Conservation (phyloP, 345 rosid genomes). For the Populus euphratica region DNA sequence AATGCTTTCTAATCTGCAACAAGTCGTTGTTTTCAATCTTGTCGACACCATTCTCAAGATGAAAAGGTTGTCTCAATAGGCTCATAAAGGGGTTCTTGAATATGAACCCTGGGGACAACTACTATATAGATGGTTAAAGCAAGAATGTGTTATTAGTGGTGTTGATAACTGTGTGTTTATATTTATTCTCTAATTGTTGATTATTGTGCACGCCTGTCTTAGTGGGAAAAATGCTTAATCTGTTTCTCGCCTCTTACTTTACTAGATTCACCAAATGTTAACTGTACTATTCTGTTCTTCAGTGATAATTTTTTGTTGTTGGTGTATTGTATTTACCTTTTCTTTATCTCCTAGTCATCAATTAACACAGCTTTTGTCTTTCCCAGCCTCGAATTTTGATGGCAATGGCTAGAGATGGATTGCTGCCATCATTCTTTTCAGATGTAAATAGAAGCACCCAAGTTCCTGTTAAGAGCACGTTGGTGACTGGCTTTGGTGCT, state of each 20-base stretch:
- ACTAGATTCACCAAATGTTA: neutral
- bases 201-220: neutral
- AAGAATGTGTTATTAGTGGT: neutral
- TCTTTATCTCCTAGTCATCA: neutral
- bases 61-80: neutral
- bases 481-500: constrained; percentile 65
- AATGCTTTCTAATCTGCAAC: neutral
- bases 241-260: neutral
- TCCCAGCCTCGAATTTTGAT: constrained; percentile 80
- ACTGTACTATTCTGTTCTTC: neutral
- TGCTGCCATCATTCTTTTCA: constrained; percentile 77
- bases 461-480: constrained; percentile 76
- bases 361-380: neutral
- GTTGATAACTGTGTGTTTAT: neutral
- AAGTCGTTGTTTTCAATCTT: neutral
- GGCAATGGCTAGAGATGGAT: constrained; percentile 96
- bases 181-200: neutral
- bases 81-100: neutral
- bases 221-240: neutral
- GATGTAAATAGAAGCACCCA: constrained; percentile 65
- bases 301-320: neutral
- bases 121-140: neutral
- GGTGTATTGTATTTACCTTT: constrained; percentile 3
- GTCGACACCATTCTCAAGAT: neutral
- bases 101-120: neutral